Conservation (phyloP, 2,329 filamentous ascomycete species). For the Fusarium miscanthi region DNA sequence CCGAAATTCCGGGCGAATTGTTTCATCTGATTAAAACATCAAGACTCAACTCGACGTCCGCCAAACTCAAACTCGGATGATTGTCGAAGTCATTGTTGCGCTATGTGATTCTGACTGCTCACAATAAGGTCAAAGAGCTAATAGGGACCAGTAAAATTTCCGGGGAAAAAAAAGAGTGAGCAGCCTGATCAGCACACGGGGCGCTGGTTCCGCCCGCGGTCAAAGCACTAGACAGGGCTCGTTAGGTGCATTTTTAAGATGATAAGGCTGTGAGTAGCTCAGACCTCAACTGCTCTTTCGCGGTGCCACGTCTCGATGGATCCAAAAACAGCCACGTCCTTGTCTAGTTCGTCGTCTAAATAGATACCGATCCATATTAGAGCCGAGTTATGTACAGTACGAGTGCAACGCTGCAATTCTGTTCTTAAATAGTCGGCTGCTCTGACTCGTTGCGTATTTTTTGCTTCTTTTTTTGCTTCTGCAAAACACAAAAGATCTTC, state of each 20-base stretch:
- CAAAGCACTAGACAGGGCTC: not conserved
- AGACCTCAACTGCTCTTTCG: not conserved
- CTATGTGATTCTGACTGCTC: not conserved
- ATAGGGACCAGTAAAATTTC: too few species aligned
- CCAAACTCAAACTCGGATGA: not conserved
- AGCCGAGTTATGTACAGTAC: not conserved
- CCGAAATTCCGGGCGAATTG: not conserved
- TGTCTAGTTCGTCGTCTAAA: not conserved
- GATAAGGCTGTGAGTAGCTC: not conserved
- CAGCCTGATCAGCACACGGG: not conserved
- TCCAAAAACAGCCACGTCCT: not conserved
- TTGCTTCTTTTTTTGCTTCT: not conserved
- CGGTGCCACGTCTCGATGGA: not conserved
- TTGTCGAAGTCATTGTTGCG: rapidly evolving
- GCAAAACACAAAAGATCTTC: not conserved
- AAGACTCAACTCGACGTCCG: not conserved
- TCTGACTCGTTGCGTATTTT: not conserved
- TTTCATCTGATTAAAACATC: not conserved
- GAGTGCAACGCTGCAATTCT: not conserved
- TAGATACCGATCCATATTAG: not conserved
- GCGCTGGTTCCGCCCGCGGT: not conserved
- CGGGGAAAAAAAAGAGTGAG: not conserved
- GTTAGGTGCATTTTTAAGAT: not conserved
- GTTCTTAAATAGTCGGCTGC: not conserved
- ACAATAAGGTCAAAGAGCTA: not conserved